A percentile compares a stretch with the other conserved stretches of the same genome.
These are phyloP conservation scores for Puccinia brachypodii DNA, from an alignment of 1,284 basidiomycete genomes.

Conservation along the genomic window DNA sequence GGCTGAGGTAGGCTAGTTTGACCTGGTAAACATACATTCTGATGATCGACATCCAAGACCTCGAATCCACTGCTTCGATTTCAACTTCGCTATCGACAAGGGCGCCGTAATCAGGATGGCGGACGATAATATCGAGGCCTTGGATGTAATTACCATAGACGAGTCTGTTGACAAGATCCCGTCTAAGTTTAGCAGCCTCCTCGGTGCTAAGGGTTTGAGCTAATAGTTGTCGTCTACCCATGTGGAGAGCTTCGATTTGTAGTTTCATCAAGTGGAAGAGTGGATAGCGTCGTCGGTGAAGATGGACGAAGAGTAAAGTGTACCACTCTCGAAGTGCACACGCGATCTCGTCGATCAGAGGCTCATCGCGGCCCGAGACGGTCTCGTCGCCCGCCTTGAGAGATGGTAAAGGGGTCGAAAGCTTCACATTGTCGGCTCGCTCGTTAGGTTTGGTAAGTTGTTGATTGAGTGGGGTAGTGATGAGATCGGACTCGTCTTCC, in stretches of 20 bases:
- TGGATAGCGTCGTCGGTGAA: slow-evolving; percentile 81
- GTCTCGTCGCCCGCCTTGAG: slow-evolving; percentile 92
- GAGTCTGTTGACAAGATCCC: slow-evolving; percentile 82
- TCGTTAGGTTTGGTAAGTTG: neutral
- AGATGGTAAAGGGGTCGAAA: slow-evolving; percentile 84
- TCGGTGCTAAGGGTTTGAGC: slow-evolving; percentile 81
- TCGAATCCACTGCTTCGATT: slow-evolving; percentile 61
- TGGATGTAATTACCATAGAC: slow-evolving; percentile 89
- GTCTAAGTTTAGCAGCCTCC: slow-evolving; percentile 76
- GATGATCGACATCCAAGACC: slow-evolving; percentile 62
- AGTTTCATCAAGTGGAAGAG: slow-evolving; percentile 82
- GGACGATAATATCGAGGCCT: slow-evolving; percentile 88
- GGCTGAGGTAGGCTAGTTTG: slow-evolving; percentile 57
- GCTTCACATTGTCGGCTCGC: slow-evolving; percentile 62
- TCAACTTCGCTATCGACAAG: slow-evolving; percentile 72
- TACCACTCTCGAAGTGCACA: slow-evolving; percentile 78
- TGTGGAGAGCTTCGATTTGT: slow-evolving; percentile 86
- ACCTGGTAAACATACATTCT: slow-evolving; percentile 86
- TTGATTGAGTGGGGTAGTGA: neutral
- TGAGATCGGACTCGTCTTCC: slow-evolving; percentile 64
- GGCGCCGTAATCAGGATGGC: slow-evolving; percentile 86
- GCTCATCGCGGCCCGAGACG: slow-evolving; percentile 73
- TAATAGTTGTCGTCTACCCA: slow-evolving; percentile 82
- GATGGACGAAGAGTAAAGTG: slow-evolving; percentile 74
- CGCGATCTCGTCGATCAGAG: slow-evolving; percentile 94